Evolutionary conservation across 208 protist genomes (phyloP).

Genomic region (Polymyxa betae): DNA sequence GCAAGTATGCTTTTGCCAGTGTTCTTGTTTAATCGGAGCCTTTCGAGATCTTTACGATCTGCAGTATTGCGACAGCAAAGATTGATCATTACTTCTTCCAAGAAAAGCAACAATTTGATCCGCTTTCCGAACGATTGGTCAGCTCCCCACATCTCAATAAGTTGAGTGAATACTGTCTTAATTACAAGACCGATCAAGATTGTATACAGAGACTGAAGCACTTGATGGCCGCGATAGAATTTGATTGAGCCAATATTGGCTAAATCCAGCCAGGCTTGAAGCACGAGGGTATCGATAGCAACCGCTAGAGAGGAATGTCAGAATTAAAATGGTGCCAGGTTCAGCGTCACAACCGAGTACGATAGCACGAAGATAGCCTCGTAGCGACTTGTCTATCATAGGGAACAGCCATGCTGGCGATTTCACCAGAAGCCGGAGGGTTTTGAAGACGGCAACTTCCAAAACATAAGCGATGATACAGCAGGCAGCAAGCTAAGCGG

Average conservation of each 20-base stretch:
- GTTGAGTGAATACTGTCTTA: not conserved
- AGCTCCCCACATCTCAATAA: conserved; percentile 26
- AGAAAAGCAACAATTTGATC: conserved; percentile 23
- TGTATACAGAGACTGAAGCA: not conserved
- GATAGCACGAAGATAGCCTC: not conserved
- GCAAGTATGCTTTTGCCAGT: not conserved
- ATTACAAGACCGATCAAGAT: not conserved
- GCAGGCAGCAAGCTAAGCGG: not conserved
- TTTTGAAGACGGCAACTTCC: not conserved
- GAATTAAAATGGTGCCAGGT: not conserved
- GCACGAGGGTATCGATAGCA: not conserved
- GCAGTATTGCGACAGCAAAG: not conserved
- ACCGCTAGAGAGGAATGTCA: not conserved
- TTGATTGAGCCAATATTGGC: not conserved
- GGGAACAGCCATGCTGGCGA: conserved; percentile 3
- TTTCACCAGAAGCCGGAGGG: not conserved
- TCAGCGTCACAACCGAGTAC: not conserved
- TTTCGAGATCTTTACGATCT: not conserved
- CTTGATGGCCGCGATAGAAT: not conserved
- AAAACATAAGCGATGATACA: not conserved
- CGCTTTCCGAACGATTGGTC: conserved; percentile 35
- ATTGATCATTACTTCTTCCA: not conserved
- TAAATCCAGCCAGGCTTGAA: conserved; percentile 14
- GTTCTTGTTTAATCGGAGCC: not conserved
- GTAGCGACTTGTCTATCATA: not conserved